Percentiles rank a stretch among this genome's conserved stretches.
phyloP scores from a whole-genome alignment of 2,329 filamentous ascomycete species.

The Alternaria conjuncta region DNA sequence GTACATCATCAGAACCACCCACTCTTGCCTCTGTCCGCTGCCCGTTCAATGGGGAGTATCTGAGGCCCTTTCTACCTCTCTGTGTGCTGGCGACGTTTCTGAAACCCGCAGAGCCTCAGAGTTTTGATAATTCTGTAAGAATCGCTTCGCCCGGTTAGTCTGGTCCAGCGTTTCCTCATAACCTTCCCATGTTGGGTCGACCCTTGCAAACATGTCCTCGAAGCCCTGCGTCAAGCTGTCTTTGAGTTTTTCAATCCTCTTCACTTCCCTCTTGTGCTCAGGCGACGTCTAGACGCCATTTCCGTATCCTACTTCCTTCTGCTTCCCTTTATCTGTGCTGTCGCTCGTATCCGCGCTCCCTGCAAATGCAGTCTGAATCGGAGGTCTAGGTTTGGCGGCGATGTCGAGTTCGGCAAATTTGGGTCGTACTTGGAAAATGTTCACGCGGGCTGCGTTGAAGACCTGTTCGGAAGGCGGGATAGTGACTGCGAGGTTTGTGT shows the following conservation, averaged over 20 bases:
- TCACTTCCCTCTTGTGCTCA: not conserved
- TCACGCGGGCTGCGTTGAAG: slow-evolving; percentile 89
- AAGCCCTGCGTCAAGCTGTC: not conserved
- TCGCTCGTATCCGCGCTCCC: slow-evolving; percentile 39
- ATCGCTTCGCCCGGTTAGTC: not conserved
- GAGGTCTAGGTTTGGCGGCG: slow-evolving; percentile 44
- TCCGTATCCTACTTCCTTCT: slow-evolving; percentile 20
- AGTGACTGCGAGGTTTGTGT: slow-evolving; percentile 93
- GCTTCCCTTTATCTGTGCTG: slow-evolving; percentile 25
- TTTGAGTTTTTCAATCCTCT: not conserved
- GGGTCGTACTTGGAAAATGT: slow-evolving; percentile 84
- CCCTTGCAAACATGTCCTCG: not conserved
- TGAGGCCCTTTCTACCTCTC: not conserved
- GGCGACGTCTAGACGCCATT: slow-evolving; percentile 7
- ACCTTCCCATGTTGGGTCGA: not conserved
- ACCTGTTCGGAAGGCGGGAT: slow-evolving; percentile 89
- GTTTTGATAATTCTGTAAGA: not conserved
- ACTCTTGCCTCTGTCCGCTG: not conserved
- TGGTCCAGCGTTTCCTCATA: not conserved
- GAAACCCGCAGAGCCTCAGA: not conserved
- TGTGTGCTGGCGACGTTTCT: not conserved
- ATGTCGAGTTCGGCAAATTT: slow-evolving; percentile 74
- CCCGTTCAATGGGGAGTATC: not conserved
- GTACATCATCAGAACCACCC: not conserved
- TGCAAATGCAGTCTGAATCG: slow-evolving; percentile 47